Base-by-base conservation (phyloP, 805 yeast genomes). In the Saccharomyces paradoxus region DNA sequence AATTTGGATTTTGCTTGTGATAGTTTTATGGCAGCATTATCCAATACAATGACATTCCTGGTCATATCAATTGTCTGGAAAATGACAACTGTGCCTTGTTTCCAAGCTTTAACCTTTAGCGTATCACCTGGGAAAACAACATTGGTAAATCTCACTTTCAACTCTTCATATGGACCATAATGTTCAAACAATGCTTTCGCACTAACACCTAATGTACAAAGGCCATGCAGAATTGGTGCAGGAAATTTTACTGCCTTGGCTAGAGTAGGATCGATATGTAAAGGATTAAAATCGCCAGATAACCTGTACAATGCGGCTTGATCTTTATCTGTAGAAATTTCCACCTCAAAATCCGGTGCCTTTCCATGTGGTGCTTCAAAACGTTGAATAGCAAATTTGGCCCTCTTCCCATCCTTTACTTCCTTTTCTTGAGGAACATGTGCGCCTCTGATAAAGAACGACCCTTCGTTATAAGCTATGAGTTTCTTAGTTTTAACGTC, bases 121-220 rank as follows among this genome's bases (percentile, higher is more conserved):
- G 87, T 84, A 72, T 92, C 97, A 60, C 98, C 99, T 8, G 97
- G 97, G 81, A 81, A 91, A 26, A 92, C 97, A 63, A 87, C 84
- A 64, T 90, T 90, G 22, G 96, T 81, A 72, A 92, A 92, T 68
- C 98, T 83, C 14, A 82, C 94, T 77, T 92, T 92, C 69, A 89
- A 79, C 75, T 90, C 96, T 65, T 80, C 80, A 71, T 85, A 87
- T 41, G 79, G 76, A 49, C 99, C 98, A 71, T 74, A 92, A 64
- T 87, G 78, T 63, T 90, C 96, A 63, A 79, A 77, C 60, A 92
- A 76, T 17, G 81, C 79, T 70, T 91, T 89, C 30, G 85, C 86
- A 46, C 87, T 74, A 56, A 91, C 80, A 57, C 99, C 99, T 69
- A 88, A 82, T 21, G 88, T 80, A 65, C 95, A 87, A 72, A 92